phyloP scores from a whole-genome alignment of 1,139 yeast species.

The Pichia sp. region DNA sequence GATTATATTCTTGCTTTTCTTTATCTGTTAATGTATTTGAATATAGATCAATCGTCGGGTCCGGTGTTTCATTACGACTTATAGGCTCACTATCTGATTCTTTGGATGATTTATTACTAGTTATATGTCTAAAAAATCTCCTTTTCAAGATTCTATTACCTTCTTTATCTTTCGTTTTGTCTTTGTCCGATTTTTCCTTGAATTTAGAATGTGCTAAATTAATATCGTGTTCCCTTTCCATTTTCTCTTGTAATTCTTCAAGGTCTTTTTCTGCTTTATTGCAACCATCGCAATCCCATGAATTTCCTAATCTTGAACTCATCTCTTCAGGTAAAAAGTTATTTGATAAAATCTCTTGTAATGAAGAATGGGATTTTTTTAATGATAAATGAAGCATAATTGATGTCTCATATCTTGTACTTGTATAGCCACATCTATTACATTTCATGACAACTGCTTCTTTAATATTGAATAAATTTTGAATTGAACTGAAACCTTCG shows the following conservation, averaged over 20 bases:
- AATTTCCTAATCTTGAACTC: conserved; percentile 61
- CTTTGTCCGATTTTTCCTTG: conserved; percentile 7
- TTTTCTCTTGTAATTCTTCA: conserved; percentile 26
- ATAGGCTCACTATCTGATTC: conserved; percentile 2
- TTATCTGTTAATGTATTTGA: conserved; percentile 10
- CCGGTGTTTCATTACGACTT: neutral
- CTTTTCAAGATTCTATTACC: conserved; percentile 7
- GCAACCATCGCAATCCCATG: conserved; percentile 88
- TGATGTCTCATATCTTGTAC: conserved; percentile 31
- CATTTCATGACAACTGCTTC: conserved; percentile 59
- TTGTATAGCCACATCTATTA: conserved; percentile 54
- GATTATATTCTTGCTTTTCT: conserved; percentile 20
- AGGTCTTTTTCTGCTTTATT: conserved; percentile 38
- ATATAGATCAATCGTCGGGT: neutral
- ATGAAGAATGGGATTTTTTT: conserved; percentile 17
- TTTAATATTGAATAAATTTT: conserved; percentile 77
- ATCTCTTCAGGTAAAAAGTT: conserved; percentile 33
- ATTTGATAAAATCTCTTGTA: conserved; percentile 22
- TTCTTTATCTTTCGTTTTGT: conserved; percentile 12
- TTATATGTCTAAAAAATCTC: conserved; percentile 3
- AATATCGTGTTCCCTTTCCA: conserved; percentile 9
- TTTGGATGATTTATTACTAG: conserved; percentile 2
- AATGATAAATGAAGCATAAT: conserved; percentile 28
- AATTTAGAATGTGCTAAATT: conserved; percentile 2
- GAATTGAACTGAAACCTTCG: conserved; percentile 63